phyloP scores from a whole-genome alignment of 2,329 filamentous ascomycete species.

The Penicillium sp. region DNA sequence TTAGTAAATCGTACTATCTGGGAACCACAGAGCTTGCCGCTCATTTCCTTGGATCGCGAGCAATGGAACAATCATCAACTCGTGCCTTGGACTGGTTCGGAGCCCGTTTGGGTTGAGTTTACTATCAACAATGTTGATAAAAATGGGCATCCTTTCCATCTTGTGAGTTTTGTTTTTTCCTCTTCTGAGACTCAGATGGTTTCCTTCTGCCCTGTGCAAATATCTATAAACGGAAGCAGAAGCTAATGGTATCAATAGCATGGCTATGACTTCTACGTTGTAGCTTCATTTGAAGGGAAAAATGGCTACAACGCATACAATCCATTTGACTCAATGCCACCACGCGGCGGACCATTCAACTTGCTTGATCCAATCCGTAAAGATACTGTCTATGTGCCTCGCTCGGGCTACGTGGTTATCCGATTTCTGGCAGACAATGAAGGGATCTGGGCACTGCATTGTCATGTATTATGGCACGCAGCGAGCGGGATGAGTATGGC shows the following conservation, averaged over 20 bases:
- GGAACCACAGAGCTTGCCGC: conserved; percentile 34
- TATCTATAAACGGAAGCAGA: background rate
- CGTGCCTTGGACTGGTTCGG: conserved; percentile 26
- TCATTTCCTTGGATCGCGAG: conserved; percentile 27
- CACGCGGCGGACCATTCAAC: background rate
- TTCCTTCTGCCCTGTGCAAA: no score
- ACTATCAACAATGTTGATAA: conserved; percentile 51
- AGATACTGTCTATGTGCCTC: conserved; percentile 53
- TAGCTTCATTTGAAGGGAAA: background rate
- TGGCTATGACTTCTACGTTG: background rate
- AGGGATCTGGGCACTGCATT: conserved; percentile 48
- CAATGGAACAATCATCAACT: conserved; percentile 44
- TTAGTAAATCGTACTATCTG: conserved; percentile 48
- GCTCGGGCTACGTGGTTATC: conserved; percentile 53
- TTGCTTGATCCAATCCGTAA: conserved; percentile 22
- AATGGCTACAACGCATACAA: background rate
- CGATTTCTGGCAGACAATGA: conserved; percentile 54
- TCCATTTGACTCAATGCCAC: background rate
- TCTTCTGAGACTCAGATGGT: no score
- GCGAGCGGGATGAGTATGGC: conserved; percentile 43
- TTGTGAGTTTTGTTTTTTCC: background rate
- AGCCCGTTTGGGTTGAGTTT: conserved; percentile 42
- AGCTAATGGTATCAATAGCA: background rate
- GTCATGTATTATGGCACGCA: conserved; percentile 51
- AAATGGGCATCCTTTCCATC: conserved; percentile 37